Conservation (phyloP, 2,329 filamentous ascomycete species). For the Aspergillus fumigatiaffinis region DNA sequence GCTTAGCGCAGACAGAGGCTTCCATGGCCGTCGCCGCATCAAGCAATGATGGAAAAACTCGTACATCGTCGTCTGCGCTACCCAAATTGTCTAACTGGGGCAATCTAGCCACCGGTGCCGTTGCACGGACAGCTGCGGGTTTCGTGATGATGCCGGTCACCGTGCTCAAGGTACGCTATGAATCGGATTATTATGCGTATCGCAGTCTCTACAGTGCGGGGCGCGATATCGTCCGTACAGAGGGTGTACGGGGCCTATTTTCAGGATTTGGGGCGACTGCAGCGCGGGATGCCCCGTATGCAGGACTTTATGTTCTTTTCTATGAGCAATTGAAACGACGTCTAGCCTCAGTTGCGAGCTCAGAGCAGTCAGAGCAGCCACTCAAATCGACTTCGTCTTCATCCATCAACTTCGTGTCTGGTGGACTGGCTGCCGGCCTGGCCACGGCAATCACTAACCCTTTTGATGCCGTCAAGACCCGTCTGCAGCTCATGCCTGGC, state of each 20-base stretch:
- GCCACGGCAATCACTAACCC: slow-evolving; percentile 92
- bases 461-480: slow-evolving; percentile 93
- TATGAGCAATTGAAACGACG: slow-evolving; percentile 63
- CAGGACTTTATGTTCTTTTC: slow-evolving; percentile 87
- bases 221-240: slow-evolving; percentile 66
- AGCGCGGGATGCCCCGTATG: slow-evolving; percentile 91
- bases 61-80: slow-evolving; percentile 61
- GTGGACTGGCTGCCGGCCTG: slow-evolving; percentile 71
- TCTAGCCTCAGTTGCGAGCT: slow-evolving; percentile 24
- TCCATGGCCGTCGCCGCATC: slow-evolving; percentile 37
- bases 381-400: slow-evolving; percentile 25
- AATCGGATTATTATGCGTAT: slow-evolving; percentile 83
- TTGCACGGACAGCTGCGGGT: slow-evolving; percentile 79
- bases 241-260: slow-evolving; percentile 83
- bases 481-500: slow-evolving; percentile 82
- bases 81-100: slow-evolving; percentile 78
- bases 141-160: slow-evolving; percentile 94
- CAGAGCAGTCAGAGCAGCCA: slow-evolving; percentile 15
- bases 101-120: slow-evolving; percentile 80
- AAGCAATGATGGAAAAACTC: slow-evolving; percentile 17
- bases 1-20: slow-evolving; percentile 47
- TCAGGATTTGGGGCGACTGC: slow-evolving; percentile 91
- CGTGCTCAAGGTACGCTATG: slow-evolving; percentile 93
- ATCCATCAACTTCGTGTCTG: slow-evolving; percentile 80
- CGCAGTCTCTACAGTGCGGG: slow-evolving; percentile 69